Base-by-base conservation (phyloP, 208 protist species). In the Spongospora subterranea region DNA sequence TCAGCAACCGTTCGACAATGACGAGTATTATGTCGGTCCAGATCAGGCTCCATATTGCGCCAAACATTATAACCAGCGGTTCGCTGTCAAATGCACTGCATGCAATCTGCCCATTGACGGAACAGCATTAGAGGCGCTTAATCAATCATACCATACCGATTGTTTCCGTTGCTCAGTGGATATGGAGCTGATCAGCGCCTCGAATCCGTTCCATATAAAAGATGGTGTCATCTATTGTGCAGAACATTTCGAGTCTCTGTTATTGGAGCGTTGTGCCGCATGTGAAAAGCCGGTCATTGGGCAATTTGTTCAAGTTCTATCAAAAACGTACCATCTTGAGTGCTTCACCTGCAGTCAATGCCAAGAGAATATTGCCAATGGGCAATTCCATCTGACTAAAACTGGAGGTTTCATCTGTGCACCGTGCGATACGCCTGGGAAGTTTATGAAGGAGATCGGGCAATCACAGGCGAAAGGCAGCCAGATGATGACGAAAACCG, bases 111-210 rank as follows among this genome's bases (percentile, higher is more conserved):
- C 35, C 40, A 82, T 82, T 35, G 71, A 82, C 40, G 71, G 71
- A 20, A 40, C 71, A 6, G 71, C 71, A 20, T 82, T 82, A 6
- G 71, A 82, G 35, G 71, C n/a, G 71, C n/a, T 20, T 39, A n/a
- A n/a, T 20, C 17, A 39, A 13, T 82, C 71, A 39, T 82, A 82
- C n/a, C 71, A 82, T 43, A n/a, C 35, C 40, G 71, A 6, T 20
- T 82, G 71, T 82, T 82, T 82, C 71, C 6, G 35, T 6, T 82
- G 71, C 71, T 35, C 11, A 40, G n/a, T 82, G 13, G 71, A 82
- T n/a, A 6, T 20, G n/a, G 35, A 6, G 11, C 71, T 17, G 35
- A 82, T 82, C 35, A 20, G 17, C 17, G 71, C 6, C 6, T 40
- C 11, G 17, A n/a, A 82, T n/a, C 17, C 40, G 6, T 82, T 82